Percentiles rank a stretch among this genome's conserved stretches.
Conservation (phyloP, 352 stramenopile species). For the Globisporangium spiculum region DNA sequence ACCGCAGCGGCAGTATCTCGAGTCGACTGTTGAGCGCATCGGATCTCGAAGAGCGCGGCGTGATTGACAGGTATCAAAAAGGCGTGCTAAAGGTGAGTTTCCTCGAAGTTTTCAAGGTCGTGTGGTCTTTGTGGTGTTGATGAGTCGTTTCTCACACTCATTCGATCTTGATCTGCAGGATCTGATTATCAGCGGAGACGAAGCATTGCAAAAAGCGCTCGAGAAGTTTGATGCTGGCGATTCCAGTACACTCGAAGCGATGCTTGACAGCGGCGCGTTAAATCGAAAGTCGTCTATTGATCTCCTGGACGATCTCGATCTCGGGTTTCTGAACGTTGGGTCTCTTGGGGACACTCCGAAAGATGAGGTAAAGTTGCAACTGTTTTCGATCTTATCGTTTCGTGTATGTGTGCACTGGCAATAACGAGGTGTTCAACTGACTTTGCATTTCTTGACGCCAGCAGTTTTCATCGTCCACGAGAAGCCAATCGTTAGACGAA, state of each 20-base stretch:
- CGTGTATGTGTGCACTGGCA: neutral
- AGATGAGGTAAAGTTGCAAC: constrained; percentile 45
- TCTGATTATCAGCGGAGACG: constrained; percentile 90
- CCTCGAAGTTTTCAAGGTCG: neutral
- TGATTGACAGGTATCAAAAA: constrained; percentile 90
- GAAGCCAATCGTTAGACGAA: constrained; percentile 79
- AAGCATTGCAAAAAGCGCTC: constrained; percentile 84
- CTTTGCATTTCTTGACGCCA: neutral
- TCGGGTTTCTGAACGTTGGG: constrained; percentile 86
- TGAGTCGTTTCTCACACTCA: constrained; percentile 2
- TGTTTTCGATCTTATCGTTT: neutral
- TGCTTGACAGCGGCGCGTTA: constrained; percentile 78
- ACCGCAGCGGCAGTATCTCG: constrained; percentile 80
- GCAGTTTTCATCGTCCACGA: constrained; percentile 53
- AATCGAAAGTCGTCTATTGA: constrained; percentile 86
- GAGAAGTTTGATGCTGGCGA: constrained; percentile 89
- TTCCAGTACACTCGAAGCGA: constrained; percentile 77
- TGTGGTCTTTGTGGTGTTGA: neutral
- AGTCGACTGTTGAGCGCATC: constrained; percentile 85
- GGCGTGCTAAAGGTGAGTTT: constrained; percentile 79
- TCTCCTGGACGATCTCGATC: constrained; percentile 80
- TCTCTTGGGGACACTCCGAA: constrained; percentile 83
- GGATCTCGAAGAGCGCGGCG: constrained; percentile 86
- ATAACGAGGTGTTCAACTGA: neutral
- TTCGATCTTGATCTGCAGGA: constrained; percentile 37